Evolutionary conservation across 2,329 filamentous ascomycete species (phyloP), one percentile per base, ranked within the genome.

Genomic region (Karstenula rhodostoma): DNA sequence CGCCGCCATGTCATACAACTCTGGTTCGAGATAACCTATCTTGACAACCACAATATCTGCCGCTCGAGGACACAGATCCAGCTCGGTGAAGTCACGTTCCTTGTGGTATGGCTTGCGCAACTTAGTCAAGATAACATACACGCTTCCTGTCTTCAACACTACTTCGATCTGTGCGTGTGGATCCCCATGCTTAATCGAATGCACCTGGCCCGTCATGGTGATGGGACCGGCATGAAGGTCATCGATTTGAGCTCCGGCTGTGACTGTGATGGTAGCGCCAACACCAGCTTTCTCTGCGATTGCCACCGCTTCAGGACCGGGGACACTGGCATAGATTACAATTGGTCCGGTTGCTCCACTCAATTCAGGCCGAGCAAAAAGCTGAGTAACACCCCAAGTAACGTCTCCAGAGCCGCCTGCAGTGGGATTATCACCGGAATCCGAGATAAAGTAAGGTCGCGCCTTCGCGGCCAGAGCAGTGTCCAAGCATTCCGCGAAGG

Each of bases 141-240:
- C 79, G 61, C 79, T 82, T 7, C 83, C 82, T 3, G 86, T 74
- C 53, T 82, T 81, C 32, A 86, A 61, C 0, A 85, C 84, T 0
- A 83, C 80, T 64, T 86, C 84, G 2, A 77, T 71, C 2, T 73
- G 68, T 0, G 84, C 84, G 63, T 85, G 72, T 17, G 60, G 75
- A 66, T 86, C 84, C 3, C 84, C 83, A 32, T 82, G 73, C 59
- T 81, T 83, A 70, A 86, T 82, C 0, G 83, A 73, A 62, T 85
- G 80, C 0, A 86, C 80, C 0, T 73, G 71, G 0, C 84, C 84
- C 4, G 42, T 54, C 19, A 59, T n/a, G 19, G 57, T 54, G 1
- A 59, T 29, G 10, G 57, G 57, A 17, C 50, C 57, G 9, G 57
- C 49, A 29, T 59, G 57, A 13, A 59, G 6, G 25, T 59, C 3